These are phyloP conservation scores for Xylaria sp. DNA, from an alignment of 2,329 filamentous ascomycete species.

Conservation along the genomic window DNA sequence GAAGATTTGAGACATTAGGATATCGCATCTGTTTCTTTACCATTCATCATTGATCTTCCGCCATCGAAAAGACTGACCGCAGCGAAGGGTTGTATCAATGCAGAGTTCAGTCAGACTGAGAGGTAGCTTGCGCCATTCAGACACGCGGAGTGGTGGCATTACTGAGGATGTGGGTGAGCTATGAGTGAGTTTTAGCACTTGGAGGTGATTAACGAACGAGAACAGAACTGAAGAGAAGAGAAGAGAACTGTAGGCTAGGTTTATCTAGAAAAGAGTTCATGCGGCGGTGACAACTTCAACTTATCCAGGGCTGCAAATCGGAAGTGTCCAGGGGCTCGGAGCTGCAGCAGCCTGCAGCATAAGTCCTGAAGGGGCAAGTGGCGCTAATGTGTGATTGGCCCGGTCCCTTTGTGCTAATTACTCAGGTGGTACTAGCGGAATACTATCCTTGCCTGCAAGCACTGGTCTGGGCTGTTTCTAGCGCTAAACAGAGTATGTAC, in stretches of 20 bases:
- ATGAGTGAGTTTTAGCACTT: not conserved
- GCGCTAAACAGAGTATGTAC: not conserved
- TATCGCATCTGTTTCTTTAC: slow-evolving; percentile 56
- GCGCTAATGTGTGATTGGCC: slow-evolving; percentile 27
- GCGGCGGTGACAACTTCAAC: not conserved
- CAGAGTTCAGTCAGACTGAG: slow-evolving; percentile 86
- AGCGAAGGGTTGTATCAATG: slow-evolving; percentile 92
- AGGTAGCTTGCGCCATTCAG: slow-evolving; percentile 89
- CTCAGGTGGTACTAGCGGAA: not conserved
- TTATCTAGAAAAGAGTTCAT: not conserved
- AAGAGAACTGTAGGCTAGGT: not conserved
- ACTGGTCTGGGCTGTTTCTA: slow-evolving; percentile 9
- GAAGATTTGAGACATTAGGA: not conserved
- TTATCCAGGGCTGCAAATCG: not conserved
- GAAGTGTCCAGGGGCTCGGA: slow-evolving; percentile 11
- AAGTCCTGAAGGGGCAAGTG: slow-evolving; percentile 40
- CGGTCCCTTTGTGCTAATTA: slow-evolving; percentile 7
- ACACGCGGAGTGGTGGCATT: slow-evolving; percentile 61
- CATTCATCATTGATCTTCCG: slow-evolving; percentile 86
- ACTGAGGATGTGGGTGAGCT: not conserved
- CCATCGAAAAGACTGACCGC: slow-evolving; percentile 98
- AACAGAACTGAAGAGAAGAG: not conserved
- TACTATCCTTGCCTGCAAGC: not conserved
- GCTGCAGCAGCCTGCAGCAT: not conserved
- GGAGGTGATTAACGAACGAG: not conserved